Evolutionary conservation across 371 early-diverging fungal species (phyloP).

Genomic region (Haplosporangium sp.): DNA sequence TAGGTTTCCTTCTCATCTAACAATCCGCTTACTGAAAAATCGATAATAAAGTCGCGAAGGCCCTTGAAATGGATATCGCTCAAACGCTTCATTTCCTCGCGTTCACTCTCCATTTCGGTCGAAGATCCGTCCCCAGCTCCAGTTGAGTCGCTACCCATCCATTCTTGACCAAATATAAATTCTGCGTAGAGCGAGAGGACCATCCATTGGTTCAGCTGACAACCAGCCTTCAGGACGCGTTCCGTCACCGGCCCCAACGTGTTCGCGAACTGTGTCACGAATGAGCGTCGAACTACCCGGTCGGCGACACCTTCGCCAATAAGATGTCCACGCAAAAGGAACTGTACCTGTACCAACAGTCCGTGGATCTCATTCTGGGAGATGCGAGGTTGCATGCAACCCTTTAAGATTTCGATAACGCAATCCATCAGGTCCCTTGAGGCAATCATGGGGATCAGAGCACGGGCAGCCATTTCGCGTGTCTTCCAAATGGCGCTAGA

Average conservation of each 20-base stretch:
- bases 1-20: slow-evolving; percentile 33
- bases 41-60: slow-evolving; percentile 42
- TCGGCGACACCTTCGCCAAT: slow-evolving; percentile 53
- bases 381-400: slow-evolving; percentile 44
- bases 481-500: slow-evolving; percentile 83
- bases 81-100: slow-evolving; percentile 44
- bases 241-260: slow-evolving; percentile 37
- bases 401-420: slow-evolving; percentile 58
- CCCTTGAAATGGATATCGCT: slow-evolving; percentile 29
- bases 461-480: slow-evolving; percentile 88
- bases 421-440: slow-evolving; percentile 44
- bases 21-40: slow-evolving; percentile 42
- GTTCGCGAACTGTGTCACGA: slow-evolving; percentile 56
- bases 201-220: slow-evolving; percentile 52
- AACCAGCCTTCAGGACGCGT: slow-evolving; percentile 40
- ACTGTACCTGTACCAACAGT: slow-evolving; percentile 70
- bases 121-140: slow-evolving; percentile 17
- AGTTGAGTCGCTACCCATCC: slow-evolving; percentile 47
- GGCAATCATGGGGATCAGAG: slow-evolving; percentile 78
- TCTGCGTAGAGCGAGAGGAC: slow-evolving; percentile 62
- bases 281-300: slow-evolving; percentile 46
- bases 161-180: slow-evolving; percentile 63
- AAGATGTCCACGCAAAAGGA: slow-evolving; percentile 71
- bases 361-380: slow-evolving; percentile 80
- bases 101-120: slow-evolving; percentile 37